Evolutionary conservation across 2,329 filamentous ascomycete species (phyloP).

Genomic region (Sporothrix dimorphospora): DNA sequence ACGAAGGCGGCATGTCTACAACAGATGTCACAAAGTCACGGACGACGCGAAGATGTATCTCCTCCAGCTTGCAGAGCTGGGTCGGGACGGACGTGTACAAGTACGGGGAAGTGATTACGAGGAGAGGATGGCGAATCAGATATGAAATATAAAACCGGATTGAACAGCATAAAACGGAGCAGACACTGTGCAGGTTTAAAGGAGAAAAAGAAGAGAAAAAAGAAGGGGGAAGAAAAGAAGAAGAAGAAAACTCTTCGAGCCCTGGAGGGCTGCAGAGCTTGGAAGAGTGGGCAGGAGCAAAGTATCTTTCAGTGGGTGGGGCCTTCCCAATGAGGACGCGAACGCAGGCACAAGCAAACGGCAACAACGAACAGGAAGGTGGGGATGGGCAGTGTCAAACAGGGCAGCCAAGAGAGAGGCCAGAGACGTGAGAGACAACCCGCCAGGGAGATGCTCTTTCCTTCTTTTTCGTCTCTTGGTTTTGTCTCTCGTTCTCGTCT

Average conservation of each 20-base stretch:
- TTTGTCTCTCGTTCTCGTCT: neutral
- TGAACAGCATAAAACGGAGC: neutral
- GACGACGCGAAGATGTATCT: neutral
- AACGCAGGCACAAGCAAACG: neutral
- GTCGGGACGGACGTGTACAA: neutral
- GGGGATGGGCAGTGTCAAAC: neutral
- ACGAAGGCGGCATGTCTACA: conserved; percentile 7
- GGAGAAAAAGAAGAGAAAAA: neutral
- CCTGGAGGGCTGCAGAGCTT: neutral
- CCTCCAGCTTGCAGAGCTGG: neutral
- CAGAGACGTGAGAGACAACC: neutral
- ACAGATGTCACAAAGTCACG: conserved; percentile 1
- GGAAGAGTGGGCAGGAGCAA: neutral
- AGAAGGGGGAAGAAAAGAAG: neutral
- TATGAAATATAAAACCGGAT: conserved; percentile 8
- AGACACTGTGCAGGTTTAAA: neutral
- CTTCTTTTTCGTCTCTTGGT: neutral
- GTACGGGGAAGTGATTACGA: neutral
- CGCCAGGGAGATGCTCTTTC: neutral
- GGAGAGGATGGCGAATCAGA: neutral
- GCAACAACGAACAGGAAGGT: conserved; percentile 9
- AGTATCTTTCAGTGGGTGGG: neutral
- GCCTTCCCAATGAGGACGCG: neutral
- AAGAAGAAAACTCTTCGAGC: neutral
- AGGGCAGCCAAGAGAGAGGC: neutral